A percentile compares a stretch with the other conserved stretches of the same genome.
Evolutionary conservation across 208 protist genomes (phyloP).

Genomic region (Acanthamoeba culbertsoni): DNA sequence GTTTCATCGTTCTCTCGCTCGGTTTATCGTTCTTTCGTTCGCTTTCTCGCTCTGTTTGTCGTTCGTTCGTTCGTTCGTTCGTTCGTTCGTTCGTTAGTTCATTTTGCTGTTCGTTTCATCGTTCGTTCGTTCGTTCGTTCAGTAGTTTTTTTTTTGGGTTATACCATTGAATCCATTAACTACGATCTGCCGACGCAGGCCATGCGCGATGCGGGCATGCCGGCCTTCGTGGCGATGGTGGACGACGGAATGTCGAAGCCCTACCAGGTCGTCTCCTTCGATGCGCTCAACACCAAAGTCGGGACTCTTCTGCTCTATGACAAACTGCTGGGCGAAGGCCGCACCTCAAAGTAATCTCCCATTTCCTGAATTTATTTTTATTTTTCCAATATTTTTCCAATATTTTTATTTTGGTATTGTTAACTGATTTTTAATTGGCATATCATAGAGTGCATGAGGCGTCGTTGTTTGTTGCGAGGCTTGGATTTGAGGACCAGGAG

Average conservation of each 20-base stretch:
- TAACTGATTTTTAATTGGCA: no score
- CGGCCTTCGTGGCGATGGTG: slow-evolving; percentile 48
- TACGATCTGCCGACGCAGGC: neutral
- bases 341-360: neutral
- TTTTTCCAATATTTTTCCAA: neutral
- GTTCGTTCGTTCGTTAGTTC: neutral
- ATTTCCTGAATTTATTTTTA: neutral
- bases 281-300: neutral
- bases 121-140: neutral
- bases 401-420: no score
- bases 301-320: slow-evolving; percentile 51
- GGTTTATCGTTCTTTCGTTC: no score
- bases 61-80: neutral
- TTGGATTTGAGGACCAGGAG: slow-evolving; percentile 11
- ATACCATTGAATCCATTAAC: no score
- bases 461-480: slow-evolving; percentile 17
- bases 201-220: slow-evolving; percentile 42
- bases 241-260: slow-evolving; percentile 46
- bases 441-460: slow-evolving; percentile 40
- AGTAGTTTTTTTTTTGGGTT: no score
- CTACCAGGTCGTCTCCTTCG: neutral
- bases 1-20: no score
- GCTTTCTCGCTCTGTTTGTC: no score
- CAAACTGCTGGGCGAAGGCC: slow-evolving; percentile 40
- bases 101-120: neutral